Evolutionary conservation across 1,284 basidiomycete species (phyloP), one percentile per base, ranked within the genome.

Genomic region (Ustilago hordei): DNA sequence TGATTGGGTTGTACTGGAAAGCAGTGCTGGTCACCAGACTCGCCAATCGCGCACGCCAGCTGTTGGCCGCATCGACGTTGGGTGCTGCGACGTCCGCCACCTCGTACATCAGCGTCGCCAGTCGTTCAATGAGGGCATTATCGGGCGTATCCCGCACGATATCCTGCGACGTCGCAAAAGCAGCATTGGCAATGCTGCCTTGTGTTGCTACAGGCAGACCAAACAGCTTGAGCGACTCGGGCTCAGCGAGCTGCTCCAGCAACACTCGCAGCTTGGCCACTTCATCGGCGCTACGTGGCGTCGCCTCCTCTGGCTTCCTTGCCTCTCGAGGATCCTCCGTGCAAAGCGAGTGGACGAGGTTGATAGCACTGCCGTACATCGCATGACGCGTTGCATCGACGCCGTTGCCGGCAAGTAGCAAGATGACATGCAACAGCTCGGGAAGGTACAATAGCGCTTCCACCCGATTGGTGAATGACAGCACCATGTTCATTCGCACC

Each of bases 41-140:
- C 91, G 95, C 94, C 93, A 95, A 95, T 45, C 95, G 89, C 32
- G 95, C 93, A 66, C 93, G 90, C 95, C 95, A 98, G 15, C 93
- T 91, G 83, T 98, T 98, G 47, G 93, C 88, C 11, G 95, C 88
- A 60, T 94, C 95, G 4, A 64, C 64, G 54, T 65, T 78, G 5
- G 82, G 82, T 6, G 82, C 80, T 2, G 82, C 81, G 8, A 81
- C 66, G 32, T 84, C 81, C 3, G 78, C 71, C 13, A 84, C 64
- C 52, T 76, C 75, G 64, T 83, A 84, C 74, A 84, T 73, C 15
- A 81, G 54, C 57, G 43, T 60, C 8, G 82, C 81, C 6, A 84
- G 72, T 19, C 68, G 68, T 53, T 79, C 82, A 55, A 84, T 84
- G n/a, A 72, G 58, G 2, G 64, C 75, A 36, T 81, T 83, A 72